phyloP scores from a whole-genome alignment of 768 basidiomycete species.

The Xanthoconium purpureum region DNA sequence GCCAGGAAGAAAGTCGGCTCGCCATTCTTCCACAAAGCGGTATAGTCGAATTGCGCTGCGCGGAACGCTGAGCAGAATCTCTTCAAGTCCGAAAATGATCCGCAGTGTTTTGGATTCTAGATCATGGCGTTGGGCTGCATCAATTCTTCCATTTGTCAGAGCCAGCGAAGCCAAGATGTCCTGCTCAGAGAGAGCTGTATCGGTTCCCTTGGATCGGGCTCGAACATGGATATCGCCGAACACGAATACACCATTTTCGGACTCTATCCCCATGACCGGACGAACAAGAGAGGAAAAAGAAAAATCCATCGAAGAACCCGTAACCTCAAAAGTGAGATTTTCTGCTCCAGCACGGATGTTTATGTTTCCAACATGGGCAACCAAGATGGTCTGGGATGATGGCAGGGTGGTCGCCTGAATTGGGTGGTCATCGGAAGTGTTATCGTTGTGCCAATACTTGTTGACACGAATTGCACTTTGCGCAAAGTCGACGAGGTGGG shows the following conservation, averaged over 20 bases:
- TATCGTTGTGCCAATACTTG: conserved; percentile 30
- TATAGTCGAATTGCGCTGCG: conserved; percentile 79
- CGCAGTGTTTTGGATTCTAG: conserved; percentile 38
- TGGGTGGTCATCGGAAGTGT: neutral
- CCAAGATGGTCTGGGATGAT: conserved; percentile 35
- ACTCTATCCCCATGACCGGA: conserved; percentile 30
- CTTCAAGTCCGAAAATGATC: conserved; percentile 43
- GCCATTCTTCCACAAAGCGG: conserved; percentile 80
- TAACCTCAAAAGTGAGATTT: conserved; percentile 64
- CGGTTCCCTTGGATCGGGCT: conserved; percentile 50
- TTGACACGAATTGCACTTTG: conserved; percentile 53
- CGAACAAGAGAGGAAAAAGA: conserved; percentile 20
- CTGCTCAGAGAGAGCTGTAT: conserved; percentile 40
- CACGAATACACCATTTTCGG: conserved; percentile 45
- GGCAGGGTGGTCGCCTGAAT: neutral
- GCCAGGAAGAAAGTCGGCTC: conserved; percentile 71
- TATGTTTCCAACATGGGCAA: conserved; percentile 42
- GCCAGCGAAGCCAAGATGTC: conserved; percentile 62
- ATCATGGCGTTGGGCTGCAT: conserved; percentile 48
- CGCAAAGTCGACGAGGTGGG: conserved; percentile 58
- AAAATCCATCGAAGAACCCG: conserved; percentile 32
- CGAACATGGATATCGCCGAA: conserved; percentile 55
- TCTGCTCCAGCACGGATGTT: conserved; percentile 66
- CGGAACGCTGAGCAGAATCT: conserved; percentile 59
- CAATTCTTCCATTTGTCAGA: conserved; percentile 46